Evolutionary conservation across 768 basidiomycete genomes (phyloP).

Genomic region (Amylocystis lapponica): DNA sequence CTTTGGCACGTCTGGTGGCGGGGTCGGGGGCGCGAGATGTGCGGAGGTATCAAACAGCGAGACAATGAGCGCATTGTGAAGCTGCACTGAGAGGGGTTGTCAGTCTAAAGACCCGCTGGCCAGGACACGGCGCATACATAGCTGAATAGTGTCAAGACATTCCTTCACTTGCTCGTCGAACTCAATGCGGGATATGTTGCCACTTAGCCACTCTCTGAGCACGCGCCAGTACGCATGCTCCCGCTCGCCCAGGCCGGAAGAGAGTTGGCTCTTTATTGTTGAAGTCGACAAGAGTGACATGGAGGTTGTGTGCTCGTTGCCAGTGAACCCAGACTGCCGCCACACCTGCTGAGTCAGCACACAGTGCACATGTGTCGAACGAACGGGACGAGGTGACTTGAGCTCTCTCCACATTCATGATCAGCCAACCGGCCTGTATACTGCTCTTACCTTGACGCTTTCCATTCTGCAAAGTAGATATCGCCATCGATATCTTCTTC

Average conservation of each 20-base stretch:
- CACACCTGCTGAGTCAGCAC: too few relatives aligned
- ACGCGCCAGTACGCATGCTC: slow-evolving; percentile 56
- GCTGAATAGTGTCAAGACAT: slow-evolving; percentile 30
- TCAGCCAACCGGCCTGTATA: too few relatives aligned
- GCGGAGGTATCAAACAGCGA: slow-evolving; percentile 78
- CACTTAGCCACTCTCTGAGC: slow-evolving; percentile 63
- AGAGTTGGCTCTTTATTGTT: slow-evolving; percentile 65
- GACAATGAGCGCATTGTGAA: slow-evolving; percentile 81
- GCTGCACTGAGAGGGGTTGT: slow-evolving; percentile 44
- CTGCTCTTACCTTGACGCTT: too few relatives aligned
- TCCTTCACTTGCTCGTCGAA: slow-evolving; percentile 69
- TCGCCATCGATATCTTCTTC: not conserved
- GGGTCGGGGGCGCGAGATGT: slow-evolving; percentile 60
- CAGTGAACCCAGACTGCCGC: too few relatives aligned
- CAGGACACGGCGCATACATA: not conserved
- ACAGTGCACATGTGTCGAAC: too few relatives aligned
- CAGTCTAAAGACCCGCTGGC: not conserved
- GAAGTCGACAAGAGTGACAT: slow-evolving; percentile 79
- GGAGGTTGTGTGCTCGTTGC: too few relatives aligned
- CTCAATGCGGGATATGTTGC: slow-evolving; percentile 62
- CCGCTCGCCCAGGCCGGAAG: slow-evolving; percentile 53
- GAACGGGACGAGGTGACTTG: too few relatives aligned
- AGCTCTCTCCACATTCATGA: too few relatives aligned
- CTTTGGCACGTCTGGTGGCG: slow-evolving; percentile 58
- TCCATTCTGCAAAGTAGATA: too few relatives aligned